Base-by-base conservation (phyloP, 176 grass and related monocot genomes). In the Themeda triandra region DNA sequence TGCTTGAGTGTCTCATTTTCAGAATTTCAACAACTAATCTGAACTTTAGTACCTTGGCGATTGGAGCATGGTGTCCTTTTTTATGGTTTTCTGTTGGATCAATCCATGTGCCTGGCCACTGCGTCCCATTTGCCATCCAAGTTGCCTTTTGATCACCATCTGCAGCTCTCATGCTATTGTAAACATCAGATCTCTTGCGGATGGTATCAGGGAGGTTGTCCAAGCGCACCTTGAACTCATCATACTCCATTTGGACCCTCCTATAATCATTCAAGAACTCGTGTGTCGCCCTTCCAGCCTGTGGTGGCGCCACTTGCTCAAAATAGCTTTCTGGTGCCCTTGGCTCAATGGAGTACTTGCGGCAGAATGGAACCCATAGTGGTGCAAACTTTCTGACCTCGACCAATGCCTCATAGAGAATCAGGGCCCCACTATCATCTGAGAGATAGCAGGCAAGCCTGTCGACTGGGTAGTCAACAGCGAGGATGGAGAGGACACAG, bases 101-200 rank as follows among this genome's bases (percentile, higher is more conserved):
- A 41, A 77, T 68, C 82, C 82, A 84, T 68, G 82, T 77, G 62
- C 82, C 73, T 10, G 72, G 62, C 82, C 82, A 84, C 3, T 77
- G 60, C 1, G 24, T 41, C 45, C 82, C 82, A 23, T 84, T 39
- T 4, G 73, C 45, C 82, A 78, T 85, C 83, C 83, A 78, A 8
- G 83, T 85, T 5, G 74, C 83, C 23, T 70, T 78, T 44, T 6
- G 18, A 60, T 59, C 83, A 30, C 25, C 83, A 23, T 68, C 62
- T 12, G 19, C 51, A 40, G 17, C 14, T 32, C 66, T 32, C 64
- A 69, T 56, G 48, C 24, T 69, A 19, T 78, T 78, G 28, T 78
- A 78, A 12, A 41, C 33, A 70, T 85, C 46, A 4, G 83, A 85
- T 4, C 74, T 56, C 35, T 68, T 53, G 24, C 75, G 74, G 28